Conservation (phyloP, 345 rosid species). For the Heritiera fomes region DNA sequence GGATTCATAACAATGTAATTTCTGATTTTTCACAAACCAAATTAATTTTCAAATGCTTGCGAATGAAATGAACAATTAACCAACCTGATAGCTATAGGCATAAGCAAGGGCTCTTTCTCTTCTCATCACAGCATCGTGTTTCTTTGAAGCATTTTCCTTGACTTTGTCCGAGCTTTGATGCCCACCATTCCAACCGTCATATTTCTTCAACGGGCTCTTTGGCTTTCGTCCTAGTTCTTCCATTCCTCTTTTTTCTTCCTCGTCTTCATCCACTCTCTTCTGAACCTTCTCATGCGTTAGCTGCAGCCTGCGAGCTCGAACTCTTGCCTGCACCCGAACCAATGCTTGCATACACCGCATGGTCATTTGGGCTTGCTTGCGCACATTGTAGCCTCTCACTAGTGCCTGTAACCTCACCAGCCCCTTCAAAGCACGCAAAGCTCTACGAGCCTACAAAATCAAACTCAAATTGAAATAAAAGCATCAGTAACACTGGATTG, state of each 20-base stretch:
- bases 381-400: conserved; percentile 93
- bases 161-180: conserved; percentile 41
- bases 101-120: conserved; percentile 95
- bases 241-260: conserved; percentile 16
- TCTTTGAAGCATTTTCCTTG: conserved; percentile 48
- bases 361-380: conserved; percentile 97
- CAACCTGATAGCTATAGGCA: conserved; percentile 82
- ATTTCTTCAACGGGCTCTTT: conserved; percentile 37
- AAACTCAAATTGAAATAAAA: background rate
- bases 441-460: conserved; percentile 73
- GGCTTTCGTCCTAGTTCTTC: conserved; percentile 29
- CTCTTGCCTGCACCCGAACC: conserved; percentile 95
- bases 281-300: conserved; percentile 53
- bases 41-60: background rate
- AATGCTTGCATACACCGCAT: conserved; percentile 98
- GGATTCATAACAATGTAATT: background rate
- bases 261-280: conserved; percentile 32
- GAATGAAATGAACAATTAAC: background rate
- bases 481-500: too few relatives aligned
- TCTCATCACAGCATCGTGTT: conserved; percentile 58
- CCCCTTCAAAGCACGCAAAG: conserved; percentile 88
- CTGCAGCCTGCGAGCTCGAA: conserved; percentile 74
- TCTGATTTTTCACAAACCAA: background rate
- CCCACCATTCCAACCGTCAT: conserved; percentile 42
- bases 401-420: conserved; percentile 91